Evolutionary conservation across 2,329 filamentous ascomycete genomes (phyloP).

Genomic region (Neurospora crassa): DNA sequence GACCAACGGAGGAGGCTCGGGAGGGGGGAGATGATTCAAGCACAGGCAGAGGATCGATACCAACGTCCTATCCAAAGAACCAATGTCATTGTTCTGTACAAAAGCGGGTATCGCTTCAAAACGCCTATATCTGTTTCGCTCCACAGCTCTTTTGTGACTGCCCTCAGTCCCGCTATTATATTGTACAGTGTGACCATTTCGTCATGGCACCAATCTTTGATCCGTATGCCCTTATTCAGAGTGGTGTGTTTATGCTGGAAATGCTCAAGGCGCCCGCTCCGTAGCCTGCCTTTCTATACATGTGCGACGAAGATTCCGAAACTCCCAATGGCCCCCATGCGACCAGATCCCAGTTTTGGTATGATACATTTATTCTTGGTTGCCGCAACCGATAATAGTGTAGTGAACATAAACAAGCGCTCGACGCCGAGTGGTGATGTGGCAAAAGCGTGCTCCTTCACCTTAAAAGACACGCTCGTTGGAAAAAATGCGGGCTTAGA

Average conservation of each 20-base stretch:
- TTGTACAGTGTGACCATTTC: conserved; percentile 14
- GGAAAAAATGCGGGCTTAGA: conserved; percentile 27
- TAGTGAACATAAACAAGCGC: conserved; percentile 1
- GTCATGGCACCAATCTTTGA: conserved; percentile 23
- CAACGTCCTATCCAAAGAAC: background rate
- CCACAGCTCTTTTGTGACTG: background rate
- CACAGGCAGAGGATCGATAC: background rate
- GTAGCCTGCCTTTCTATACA: conserved; percentile 10
- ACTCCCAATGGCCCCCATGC: conserved; percentile 10
- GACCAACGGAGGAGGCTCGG: background rate
- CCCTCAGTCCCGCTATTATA: conserved; percentile 5
- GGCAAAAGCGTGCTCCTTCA: background rate
- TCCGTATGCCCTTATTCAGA: conserved; percentile 11
- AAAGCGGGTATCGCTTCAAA: background rate
- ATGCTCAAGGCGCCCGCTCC: conserved; percentile 16
- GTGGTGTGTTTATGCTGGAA: conserved; percentile 15
- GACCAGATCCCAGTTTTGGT: conserved; percentile 11
- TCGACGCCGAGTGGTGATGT: background rate
- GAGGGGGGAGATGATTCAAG: background rate
- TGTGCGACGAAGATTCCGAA: conserved; percentile 4
- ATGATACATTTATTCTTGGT: conserved; percentile 15
- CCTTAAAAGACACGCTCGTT: background rate
- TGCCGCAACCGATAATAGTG: background rate
- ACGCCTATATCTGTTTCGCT: background rate
- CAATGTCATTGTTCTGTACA: background rate